phyloP scores from a whole-genome alignment of 208 protist species.

The Trypanosoma brucei region DNA sequence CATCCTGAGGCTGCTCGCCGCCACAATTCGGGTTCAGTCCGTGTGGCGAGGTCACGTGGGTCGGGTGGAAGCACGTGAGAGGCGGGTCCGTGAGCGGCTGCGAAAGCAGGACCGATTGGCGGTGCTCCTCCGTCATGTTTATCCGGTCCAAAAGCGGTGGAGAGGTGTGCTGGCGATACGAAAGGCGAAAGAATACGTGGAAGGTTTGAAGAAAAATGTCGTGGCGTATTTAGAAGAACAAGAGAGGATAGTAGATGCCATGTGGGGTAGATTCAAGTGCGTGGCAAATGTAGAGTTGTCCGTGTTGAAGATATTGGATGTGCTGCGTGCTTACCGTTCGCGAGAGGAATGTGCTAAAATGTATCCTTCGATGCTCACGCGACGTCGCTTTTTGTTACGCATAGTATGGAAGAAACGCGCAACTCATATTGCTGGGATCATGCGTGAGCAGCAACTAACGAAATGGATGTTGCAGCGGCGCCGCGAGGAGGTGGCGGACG shows the following conservation, averaged over 20 bases:
- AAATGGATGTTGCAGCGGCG: conserved; percentile 25
- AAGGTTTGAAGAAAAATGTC: conserved; percentile 25
- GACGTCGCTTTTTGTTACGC: conserved; percentile 32
- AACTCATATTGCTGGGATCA: conserved; percentile 7
- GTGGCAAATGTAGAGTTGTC: conserved; percentile 22
- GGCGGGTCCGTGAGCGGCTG: conserved; percentile 30
- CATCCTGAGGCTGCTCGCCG: not conserved
- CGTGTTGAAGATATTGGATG: conserved; percentile 30
- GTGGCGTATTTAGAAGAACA: conserved; percentile 21
- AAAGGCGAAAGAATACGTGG: conserved; percentile 3
- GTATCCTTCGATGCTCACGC: conserved; percentile 10
- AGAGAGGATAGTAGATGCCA: conserved; percentile 25
- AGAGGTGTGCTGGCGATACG: conserved; percentile 5
- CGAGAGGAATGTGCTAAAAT: conserved; percentile 23
- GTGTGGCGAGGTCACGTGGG: conserved; percentile 25
- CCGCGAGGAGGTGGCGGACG: conserved; percentile 51
- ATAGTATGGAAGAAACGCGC: conserved; percentile 38
- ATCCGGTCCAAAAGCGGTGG: conserved; percentile 14
- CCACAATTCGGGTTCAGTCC: conserved; percentile 24
- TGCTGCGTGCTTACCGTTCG: conserved; percentile 43
- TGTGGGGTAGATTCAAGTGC: conserved; percentile 21
- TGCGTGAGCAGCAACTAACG: conserved; percentile 24
- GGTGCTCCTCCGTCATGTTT: not conserved
- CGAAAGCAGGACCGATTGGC: conserved; percentile 24
- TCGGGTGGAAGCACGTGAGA: conserved; percentile 18